A percentile compares a stretch with the other conserved stretches of the same genome.
phyloP scores from a whole-genome alignment of 2,329 filamentous ascomycete species.

The Fusarium paranaense region DNA sequence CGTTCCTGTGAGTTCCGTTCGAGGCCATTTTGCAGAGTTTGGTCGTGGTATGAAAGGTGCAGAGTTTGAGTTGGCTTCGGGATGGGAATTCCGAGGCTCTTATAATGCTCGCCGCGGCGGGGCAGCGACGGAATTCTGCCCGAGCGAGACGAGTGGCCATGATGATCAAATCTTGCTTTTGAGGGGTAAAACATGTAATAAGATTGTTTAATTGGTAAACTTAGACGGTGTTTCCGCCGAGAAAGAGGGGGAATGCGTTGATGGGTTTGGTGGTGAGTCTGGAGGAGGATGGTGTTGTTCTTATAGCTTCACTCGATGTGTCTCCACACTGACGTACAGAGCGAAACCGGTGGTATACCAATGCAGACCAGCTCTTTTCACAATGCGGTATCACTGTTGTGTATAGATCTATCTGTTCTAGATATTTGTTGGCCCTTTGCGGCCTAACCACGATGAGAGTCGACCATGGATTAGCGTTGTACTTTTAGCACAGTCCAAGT shows the following conservation, averaged over 20 bases:
- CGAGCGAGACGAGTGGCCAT: constrained; percentile 4
- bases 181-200: background rate
- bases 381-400: background rate
- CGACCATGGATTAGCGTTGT: background rate
- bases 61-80: background rate
- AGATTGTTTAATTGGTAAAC: background rate
- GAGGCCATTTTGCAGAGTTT: constrained; percentile 13
- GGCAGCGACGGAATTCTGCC: constrained; percentile 14
- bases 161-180: background rate
- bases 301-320: background rate
- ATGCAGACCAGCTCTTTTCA: background rate
- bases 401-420: background rate
- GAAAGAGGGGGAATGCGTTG: background rate
- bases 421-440: background rate
- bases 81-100: constrained; percentile 11
- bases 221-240: background rate
- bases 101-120: constrained; percentile 1
- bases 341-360: background rate
- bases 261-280: background rate
- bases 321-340: background rate
- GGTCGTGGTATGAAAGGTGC: background rate
- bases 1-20: background rate
- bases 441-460: background rate
- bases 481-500: background rate
- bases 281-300: background rate